Percentiles rank a stretch among this genome's conserved stretches.
These are phyloP conservation scores for Carnegiea gigantea DNA, from an alignment of 179 eudicot species.

Conservation along the genomic window DNA sequence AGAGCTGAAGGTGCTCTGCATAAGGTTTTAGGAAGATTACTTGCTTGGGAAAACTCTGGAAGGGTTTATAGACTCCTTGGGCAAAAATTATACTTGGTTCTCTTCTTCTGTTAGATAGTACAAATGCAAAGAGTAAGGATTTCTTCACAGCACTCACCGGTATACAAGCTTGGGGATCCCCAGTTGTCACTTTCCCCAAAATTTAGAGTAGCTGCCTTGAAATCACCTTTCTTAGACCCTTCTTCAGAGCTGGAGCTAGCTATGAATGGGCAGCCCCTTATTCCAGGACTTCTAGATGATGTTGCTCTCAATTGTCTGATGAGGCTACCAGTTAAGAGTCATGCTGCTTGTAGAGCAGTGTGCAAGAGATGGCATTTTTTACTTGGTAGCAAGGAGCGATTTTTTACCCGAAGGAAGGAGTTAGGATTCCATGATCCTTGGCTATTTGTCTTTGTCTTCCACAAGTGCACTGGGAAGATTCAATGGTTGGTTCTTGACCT, in stretches of 20 bases:
- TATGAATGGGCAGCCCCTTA: constrained; percentile 56
- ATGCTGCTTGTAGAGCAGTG: constrained; percentile 52
- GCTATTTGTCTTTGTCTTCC: constrained; percentile 70
- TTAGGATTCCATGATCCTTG: constrained; percentile 71
- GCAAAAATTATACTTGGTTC: background rate
- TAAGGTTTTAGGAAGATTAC: constrained; percentile 10
- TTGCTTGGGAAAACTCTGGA: background rate
- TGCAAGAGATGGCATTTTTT: constrained; percentile 73
- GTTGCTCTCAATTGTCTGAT: constrained; percentile 80
- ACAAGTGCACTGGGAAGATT: constrained; percentile 73
- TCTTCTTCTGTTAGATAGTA: background rate
- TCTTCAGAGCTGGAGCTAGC: constrained; percentile 57
- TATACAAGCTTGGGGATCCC: constrained; percentile 72
- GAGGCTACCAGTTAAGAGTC: constrained; percentile 63
- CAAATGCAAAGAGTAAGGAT: constrained; percentile 70
- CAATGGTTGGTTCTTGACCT: constrained; percentile 86
- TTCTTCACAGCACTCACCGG: constrained; percentile 68
- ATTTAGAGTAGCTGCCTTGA: constrained; percentile 49
- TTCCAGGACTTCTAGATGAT: constrained; percentile 90
- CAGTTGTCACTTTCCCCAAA: constrained; percentile 75
- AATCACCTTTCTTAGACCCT: constrained; percentile 49
- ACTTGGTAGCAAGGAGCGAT: constrained; percentile 58
- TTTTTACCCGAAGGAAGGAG: constrained; percentile 66
- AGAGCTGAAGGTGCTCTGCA: constrained; percentile 3
- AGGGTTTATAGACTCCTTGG: background rate